Evolutionary conservation across 495 filamentous ascomycete species (phyloP).

Genomic region (Hyaloscypha hepaticicola): DNA sequence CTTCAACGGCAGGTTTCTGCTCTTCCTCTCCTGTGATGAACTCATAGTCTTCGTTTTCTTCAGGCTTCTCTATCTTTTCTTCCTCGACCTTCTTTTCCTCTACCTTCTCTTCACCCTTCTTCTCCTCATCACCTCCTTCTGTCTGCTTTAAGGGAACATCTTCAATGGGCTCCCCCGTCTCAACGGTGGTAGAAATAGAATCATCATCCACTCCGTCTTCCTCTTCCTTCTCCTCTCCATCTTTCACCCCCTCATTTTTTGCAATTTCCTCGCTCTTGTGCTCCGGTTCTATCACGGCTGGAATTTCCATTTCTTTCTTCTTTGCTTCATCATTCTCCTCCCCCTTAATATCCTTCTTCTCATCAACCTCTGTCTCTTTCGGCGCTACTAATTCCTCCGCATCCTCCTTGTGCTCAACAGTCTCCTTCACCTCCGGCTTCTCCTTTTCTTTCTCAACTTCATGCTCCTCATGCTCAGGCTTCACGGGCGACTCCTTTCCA

Average conservation of each 20-base stretch:
- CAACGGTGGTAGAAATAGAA: background rate
- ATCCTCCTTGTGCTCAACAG: background rate
- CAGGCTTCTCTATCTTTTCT: background rate
- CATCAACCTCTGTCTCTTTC: background rate
- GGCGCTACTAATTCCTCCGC: too few species aligned
- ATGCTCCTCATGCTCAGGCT: background rate
- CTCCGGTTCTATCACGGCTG: background rate
- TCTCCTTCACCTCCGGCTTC: too few species aligned
- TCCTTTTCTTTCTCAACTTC: background rate
- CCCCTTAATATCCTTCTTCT: background rate
- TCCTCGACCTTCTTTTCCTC: background rate
- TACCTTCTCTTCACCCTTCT: background rate
- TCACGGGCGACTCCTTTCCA: background rate
- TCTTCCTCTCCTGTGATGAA: background rate
- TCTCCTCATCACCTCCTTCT: background rate
- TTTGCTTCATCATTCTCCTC: background rate
- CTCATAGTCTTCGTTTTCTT: background rate
- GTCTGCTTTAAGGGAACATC: background rate
- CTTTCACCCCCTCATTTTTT: background rate
- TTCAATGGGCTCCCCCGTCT: background rate
- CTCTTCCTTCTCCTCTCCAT: background rate
- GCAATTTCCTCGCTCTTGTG: background rate
- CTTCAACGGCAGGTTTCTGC: too few species aligned
- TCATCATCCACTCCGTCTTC: background rate
- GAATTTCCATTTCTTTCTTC: background rate